Evolutionary conservation across 2,329 filamentous ascomycete genomes (phyloP).

Genomic region (Sclerotinia spermophila): DNA sequence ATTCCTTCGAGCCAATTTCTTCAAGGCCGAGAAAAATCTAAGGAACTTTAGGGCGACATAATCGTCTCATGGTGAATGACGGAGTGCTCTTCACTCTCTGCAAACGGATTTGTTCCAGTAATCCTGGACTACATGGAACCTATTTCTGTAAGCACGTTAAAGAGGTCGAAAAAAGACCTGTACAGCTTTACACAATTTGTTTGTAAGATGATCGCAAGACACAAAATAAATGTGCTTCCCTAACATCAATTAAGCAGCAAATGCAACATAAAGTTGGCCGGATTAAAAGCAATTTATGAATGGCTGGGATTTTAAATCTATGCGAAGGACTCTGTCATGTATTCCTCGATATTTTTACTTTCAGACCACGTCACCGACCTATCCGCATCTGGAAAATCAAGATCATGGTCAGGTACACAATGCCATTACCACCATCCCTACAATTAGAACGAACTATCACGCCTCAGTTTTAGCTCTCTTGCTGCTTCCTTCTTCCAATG

Average conservation of each 20-base stretch:
- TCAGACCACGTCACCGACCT: background rate
- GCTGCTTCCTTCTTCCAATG: background rate
- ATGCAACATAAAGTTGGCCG: background rate
- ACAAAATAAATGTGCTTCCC: background rate
- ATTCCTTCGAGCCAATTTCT: background rate
- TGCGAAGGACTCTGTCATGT: background rate
- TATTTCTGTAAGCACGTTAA: too few relatives aligned
- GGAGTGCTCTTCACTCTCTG: background rate
- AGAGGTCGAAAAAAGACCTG: background rate
- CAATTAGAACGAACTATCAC: background rate
- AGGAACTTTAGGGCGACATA: background rate
- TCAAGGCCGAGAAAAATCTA: too few relatives aligned
- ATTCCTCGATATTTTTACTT: background rate
- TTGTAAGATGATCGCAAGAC: background rate
- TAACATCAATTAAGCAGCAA: background rate
- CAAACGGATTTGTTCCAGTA: too few relatives aligned
- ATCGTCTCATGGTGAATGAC: background rate
- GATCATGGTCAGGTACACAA: background rate
- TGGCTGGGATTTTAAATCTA: background rate
- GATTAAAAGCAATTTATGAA: background rate
- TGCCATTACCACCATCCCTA: too few relatives aligned
- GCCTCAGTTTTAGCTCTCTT: background rate
- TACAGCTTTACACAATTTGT: background rate
- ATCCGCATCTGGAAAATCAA: background rate
- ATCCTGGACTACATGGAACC: background rate